These are phyloP conservation scores for Avicennia marina DNA, from an alignment of 257 asterid genomes.

Conservation along the genomic window DNA sequence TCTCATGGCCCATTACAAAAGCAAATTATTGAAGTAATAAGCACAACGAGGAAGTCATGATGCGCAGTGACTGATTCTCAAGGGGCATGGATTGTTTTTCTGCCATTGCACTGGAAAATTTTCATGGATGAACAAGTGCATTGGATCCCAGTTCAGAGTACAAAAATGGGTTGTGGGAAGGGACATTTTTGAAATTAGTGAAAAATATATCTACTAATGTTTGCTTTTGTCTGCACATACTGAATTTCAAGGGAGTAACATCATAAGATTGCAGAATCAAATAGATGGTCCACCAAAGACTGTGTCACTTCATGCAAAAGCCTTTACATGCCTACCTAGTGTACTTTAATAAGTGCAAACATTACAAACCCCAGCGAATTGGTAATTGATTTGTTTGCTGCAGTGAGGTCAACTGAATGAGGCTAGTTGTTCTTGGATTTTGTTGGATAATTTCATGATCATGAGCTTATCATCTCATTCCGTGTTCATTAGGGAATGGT, in stretches of 20 bases:
- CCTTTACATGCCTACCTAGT: not conserved
- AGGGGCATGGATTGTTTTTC: too few species aligned
- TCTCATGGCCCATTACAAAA: too few species aligned
- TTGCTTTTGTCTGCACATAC: constrained; percentile 23
- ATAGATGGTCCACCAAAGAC: constrained; percentile 46
- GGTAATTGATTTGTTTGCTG: constrained; percentile 1
- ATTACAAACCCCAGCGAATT: not conserved
- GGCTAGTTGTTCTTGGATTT: not conserved
- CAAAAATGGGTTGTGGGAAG: not conserved
- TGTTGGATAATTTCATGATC: not conserved
- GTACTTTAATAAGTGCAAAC: constrained; percentile 6
- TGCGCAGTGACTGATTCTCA: not conserved
- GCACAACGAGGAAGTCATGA: constrained; percentile 6
- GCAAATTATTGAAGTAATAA: not conserved
- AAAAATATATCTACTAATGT: constrained; percentile 11
- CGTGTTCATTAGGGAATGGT: too few species aligned
- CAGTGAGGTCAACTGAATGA: constrained; percentile 6
- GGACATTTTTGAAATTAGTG: constrained; percentile 7
- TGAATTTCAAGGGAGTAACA: constrained; percentile 32
- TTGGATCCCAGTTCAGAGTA: constrained; percentile 3
- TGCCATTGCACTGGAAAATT: too few species aligned
- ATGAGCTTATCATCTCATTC: too few species aligned
- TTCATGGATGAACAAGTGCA: not conserved
- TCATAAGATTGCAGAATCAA: constrained; percentile 60
- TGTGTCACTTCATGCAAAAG: constrained; percentile 28